Base-by-base conservation (phyloP, 257 asterid genomes). In the Solanum bukasovii region DNA sequence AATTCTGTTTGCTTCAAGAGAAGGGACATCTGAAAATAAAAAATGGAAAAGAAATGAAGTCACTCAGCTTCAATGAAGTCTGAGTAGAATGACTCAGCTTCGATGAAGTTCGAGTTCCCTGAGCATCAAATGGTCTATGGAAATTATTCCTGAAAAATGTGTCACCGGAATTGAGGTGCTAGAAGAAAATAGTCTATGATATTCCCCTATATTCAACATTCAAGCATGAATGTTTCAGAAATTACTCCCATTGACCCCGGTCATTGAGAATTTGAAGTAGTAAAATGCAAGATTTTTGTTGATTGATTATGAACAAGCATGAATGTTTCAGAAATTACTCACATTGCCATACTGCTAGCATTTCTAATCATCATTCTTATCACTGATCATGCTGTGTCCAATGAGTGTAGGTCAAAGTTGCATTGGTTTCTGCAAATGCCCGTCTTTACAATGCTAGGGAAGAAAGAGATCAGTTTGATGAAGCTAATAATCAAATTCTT, bases 401-500 rank as follows among this genome's bases (percentile, higher is more conserved):
- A 90, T 90, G 89, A 89, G 88, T 89, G 87, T 87, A 96, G 99
- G 98, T 95, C 83, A 90, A 91, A 23, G 86, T 90, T 87, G 89
- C 96, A 84, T 92, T 96, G 94, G 88, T 86, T 88, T 91, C 96
- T 89, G 92, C 95, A 87, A 85, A 89, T 89, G 95, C 91, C 78
- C 98, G 96, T 72, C 96, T 95, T 90, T 95, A 83, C 90, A 92
- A 93, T 91, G 96, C 94, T 84, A 91, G 90, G 94, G 98, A 97
- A 93, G 99, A 97, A 93, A 92, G 98, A 89, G 95, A 96, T 72
- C 98, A 97, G 92, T 96, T 96, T 91, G 97, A 96, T 87, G 98
- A 92, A 87, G 98, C 98, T 86, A 97, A 95, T 89, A 92, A 91
- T 89, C 90, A 96, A 92, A 93, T 97, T 87, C 90, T 96, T 88